A percentile compares a stretch with the other conserved stretches of the same genome.
phyloP scores from a whole-genome alignment of 805 yeast genomes.

The Candida chilensis region DNA sequence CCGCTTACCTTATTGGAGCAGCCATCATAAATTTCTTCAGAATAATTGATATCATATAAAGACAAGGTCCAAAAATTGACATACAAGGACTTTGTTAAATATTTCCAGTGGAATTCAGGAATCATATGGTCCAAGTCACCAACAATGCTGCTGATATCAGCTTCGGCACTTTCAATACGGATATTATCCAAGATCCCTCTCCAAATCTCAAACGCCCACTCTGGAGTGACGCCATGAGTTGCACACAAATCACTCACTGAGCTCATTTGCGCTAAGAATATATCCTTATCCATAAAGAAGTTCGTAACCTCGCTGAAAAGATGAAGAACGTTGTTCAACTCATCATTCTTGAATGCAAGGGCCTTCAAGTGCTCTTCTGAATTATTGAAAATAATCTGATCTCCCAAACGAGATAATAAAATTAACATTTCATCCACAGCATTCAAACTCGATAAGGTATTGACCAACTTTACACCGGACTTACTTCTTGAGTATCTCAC shows the following conservation, averaged over 20 bases:
- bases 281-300: slow-evolving; percentile 30
- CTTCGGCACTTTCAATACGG: no score
- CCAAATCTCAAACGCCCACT: slow-evolving; percentile 79
- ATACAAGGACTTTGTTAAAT: slow-evolving; percentile 34
- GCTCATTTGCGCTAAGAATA: slow-evolving; percentile 23
- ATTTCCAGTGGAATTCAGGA: slow-evolving; percentile 10
- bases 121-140: no score
- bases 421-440: slow-evolving; percentile 58
- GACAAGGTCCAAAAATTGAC: slow-evolving; percentile 66
- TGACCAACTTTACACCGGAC: slow-evolving; percentile 43
- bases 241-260: slow-evolving; percentile 29
- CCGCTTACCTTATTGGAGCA: slow-evolving; percentile 31
- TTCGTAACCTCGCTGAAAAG: slow-evolving; percentile 52
- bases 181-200: slow-evolving; percentile 34
- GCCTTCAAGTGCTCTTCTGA: slow-evolving; percentile 53
- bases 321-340: slow-evolving; percentile 56
- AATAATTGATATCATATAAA: slow-evolving; percentile 60
- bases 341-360: slow-evolving; percentile 65
- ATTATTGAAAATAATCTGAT: slow-evolving; percentile 22
- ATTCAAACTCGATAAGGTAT: slow-evolving; percentile 30
- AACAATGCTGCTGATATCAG: no score
- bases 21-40: slow-evolving; percentile 36
- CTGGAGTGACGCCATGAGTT: slow-evolving; percentile 35
- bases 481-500: slow-evolving; percentile 34
- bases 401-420: slow-evolving; percentile 42